Conservation (phyloP, 768 basidiomycete species). For the Suillus subalutaceus region DNA sequence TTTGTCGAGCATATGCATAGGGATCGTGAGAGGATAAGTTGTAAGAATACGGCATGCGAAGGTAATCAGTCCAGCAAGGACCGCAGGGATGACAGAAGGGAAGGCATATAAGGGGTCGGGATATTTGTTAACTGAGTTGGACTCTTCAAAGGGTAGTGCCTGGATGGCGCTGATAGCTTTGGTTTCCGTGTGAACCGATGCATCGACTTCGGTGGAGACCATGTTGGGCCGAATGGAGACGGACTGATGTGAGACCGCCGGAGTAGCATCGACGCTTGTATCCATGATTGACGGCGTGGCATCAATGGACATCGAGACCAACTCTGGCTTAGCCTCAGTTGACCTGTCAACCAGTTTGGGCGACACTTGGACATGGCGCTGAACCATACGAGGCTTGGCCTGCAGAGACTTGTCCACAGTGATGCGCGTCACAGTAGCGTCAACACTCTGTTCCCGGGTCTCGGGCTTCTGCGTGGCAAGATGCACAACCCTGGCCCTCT, state of each 20-base stretch:
- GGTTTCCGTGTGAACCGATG: slow-evolving; percentile 26
- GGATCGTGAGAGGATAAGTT: slow-evolving; percentile 52
- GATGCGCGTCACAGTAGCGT: slow-evolving; percentile 49
- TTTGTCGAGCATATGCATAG: slow-evolving; percentile 43
- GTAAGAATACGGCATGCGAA: slow-evolving; percentile 52
- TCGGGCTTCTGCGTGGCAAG: slow-evolving; percentile 20
- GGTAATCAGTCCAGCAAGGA: slow-evolving; percentile 43
- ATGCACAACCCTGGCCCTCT: slow-evolving; percentile 49
- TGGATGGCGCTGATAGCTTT: slow-evolving; percentile 13
- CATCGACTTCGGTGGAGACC: slow-evolving; percentile 38
- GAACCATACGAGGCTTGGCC: slow-evolving; percentile 39
- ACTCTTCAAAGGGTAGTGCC: slow-evolving; percentile 28
- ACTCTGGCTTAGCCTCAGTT: slow-evolving; percentile 43
- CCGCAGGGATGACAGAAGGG: slow-evolving; percentile 30
- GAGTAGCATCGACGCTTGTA: slow-evolving; percentile 48
- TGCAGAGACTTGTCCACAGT: slow-evolving; percentile 44
- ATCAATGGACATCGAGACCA: slow-evolving; percentile 49
- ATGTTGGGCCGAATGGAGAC: slow-evolving; percentile 31
- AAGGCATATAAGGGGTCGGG: slow-evolving; percentile 34
- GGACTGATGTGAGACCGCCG: slow-evolving; percentile 34
- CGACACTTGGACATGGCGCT: slow-evolving; percentile 40
- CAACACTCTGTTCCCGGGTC: slow-evolving; percentile 47
- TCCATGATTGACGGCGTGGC: slow-evolving; percentile 52
- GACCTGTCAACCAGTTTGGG: slow-evolving; percentile 40
- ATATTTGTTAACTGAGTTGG: slow-evolving; percentile 23